Conservation (phyloP, 2,329 filamentous ascomycete species). For the Chrysoporthe austroafricana region DNA sequence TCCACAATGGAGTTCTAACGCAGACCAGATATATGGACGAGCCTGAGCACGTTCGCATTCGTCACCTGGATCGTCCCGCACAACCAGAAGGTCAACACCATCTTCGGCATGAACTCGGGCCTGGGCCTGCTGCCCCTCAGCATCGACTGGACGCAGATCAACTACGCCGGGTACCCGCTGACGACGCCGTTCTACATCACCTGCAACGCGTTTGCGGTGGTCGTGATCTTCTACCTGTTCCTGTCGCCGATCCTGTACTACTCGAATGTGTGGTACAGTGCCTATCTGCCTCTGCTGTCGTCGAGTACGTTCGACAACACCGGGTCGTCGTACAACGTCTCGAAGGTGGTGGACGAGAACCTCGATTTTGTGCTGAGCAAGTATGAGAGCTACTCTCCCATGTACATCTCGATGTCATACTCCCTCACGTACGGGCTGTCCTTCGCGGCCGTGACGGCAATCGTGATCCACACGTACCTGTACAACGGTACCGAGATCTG, state of each 20-base stretch:
- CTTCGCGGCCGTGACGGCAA: slow-evolving; percentile 41
- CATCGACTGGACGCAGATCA: slow-evolving; percentile 41
- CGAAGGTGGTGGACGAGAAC: slow-evolving; percentile 36
- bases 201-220: slow-evolving; percentile 36
- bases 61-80: slow-evolving; percentile 32
- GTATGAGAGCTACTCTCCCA: slow-evolving; percentile 41
- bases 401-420: slow-evolving; percentile 43
- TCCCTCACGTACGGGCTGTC: slow-evolving; percentile 42
- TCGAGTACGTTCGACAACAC: slow-evolving; percentile 40
- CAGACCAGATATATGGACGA: slow-evolving; percentile 29
- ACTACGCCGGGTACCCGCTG: slow-evolving; percentile 36
- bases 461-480: slow-evolving; percentile 40
- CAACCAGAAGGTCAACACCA: slow-evolving; percentile 32
- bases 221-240: slow-evolving; percentile 39
- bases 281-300: slow-evolving; percentile 38
- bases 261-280: slow-evolving; percentile 38
- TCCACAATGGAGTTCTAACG: not conserved
- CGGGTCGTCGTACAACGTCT: slow-evolving; percentile 37
- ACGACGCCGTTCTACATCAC: slow-evolving; percentile 39
- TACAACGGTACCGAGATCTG: slow-evolving; percentile 41
- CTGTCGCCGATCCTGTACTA: slow-evolving; percentile 40
- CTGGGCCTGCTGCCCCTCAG: slow-evolving; percentile 37
- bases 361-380: slow-evolving; percentile 36
- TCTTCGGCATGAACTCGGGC: slow-evolving; percentile 32
- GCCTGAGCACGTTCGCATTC: slow-evolving; percentile 33